A percentile compares a stretch with the other conserved stretches of the same genome.
These are phyloP conservation scores for Aspergillus sp. DNA, from an alignment of 2,329 filamentous ascomycete species.

Conservation along the genomic window DNA sequence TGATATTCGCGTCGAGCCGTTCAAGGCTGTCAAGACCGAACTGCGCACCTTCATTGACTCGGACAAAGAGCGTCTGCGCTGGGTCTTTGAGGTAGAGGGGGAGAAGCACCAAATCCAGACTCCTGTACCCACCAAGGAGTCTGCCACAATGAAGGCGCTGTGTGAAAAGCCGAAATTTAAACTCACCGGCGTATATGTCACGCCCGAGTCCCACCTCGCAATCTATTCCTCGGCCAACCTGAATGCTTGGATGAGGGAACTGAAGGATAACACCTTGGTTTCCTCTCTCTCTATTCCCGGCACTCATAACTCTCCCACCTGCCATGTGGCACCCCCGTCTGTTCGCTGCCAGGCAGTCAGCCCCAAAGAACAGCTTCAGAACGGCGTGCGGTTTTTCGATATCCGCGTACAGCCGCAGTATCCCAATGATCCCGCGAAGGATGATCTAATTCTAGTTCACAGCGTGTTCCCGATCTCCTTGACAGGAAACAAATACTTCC, in stretches of 20 bases:
- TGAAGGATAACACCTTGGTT: conserved; percentile 70
- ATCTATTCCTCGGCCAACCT: conserved; percentile 72
- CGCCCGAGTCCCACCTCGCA: conserved; percentile 52
- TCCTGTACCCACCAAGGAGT: conserved; percentile 61
- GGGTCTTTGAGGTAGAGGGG: conserved; percentile 67
- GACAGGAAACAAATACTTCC: conserved; percentile 76
- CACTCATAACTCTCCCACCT: conserved; percentile 91
- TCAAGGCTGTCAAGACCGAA: conserved; percentile 63
- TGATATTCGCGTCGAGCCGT: conserved; percentile 65
- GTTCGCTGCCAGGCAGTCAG: conserved; percentile 88
- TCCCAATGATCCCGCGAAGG: conserved; percentile 57
- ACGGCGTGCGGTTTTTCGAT: conserved; percentile 93
- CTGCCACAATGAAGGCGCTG: conserved; percentile 61
- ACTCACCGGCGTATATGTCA: conserved; percentile 67
- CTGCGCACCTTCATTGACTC: conserved; percentile 59
- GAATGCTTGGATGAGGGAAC: conserved; percentile 74
- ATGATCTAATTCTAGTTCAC: conserved; percentile 80
- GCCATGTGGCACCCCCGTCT: conserved; percentile 79
- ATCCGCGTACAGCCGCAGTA: conserved; percentile 72
- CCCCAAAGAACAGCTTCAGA: conserved; percentile 74
- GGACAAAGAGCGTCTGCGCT: conserved; percentile 65
- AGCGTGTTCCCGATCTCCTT: conserved; percentile 85
- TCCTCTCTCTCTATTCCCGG: conserved; percentile 86
- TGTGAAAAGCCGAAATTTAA: conserved; percentile 52
- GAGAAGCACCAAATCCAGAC: conserved; percentile 72